These are phyloP conservation scores for Lepiota venenata DNA, from an alignment of 768 basidiomycete genomes.

Conservation along the genomic window DNA sequence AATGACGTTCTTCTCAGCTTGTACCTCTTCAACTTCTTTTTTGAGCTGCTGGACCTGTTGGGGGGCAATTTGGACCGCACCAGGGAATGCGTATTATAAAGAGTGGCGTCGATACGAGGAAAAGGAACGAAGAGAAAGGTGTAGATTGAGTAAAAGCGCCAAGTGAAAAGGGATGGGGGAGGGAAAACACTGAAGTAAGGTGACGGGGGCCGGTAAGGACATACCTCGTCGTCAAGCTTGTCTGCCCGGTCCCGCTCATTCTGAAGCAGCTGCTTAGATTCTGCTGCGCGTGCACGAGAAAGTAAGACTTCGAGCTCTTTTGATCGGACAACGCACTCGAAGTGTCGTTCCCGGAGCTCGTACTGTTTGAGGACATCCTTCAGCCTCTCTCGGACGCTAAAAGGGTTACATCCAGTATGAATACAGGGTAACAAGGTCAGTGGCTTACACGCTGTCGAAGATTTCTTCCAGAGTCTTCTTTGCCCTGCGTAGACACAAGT, in stretches of 20 bases:
- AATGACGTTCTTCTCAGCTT: slow-evolving; percentile 72
- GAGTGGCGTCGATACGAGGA: not conserved
- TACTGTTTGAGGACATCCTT: slow-evolving; percentile 87
- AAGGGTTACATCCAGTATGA: slow-evolving; percentile 6
- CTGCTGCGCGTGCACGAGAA: slow-evolving; percentile 83
- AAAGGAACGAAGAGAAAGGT: not conserved
- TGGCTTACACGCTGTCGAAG: slow-evolving; percentile 78
- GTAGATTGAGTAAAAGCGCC: slow-evolving; percentile 4
- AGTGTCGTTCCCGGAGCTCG: slow-evolving; percentile 87
- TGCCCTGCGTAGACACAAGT: slow-evolving; percentile 43
- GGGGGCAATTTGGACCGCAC: not conserved
- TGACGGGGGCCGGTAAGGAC: slow-evolving; percentile 21
- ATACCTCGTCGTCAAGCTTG: slow-evolving; percentile 73
- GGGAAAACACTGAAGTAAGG: slow-evolving; percentile 4
- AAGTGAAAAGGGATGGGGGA: slow-evolving; percentile 2
- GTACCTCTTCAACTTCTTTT: slow-evolving; percentile 78
- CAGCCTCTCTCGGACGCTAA: slow-evolving; percentile 78
- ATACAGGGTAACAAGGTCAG: not conserved
- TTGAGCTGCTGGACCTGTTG: slow-evolving; percentile 61
- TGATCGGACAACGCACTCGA: slow-evolving; percentile 88
- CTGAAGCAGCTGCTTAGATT: slow-evolving; percentile 81
- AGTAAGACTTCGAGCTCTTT: slow-evolving; percentile 88
- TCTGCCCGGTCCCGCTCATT: slow-evolving; percentile 67
- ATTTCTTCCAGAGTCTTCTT: slow-evolving; percentile 75
- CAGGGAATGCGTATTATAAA: not conserved